phyloP scores from a whole-genome alignment of 2,329 filamentous ascomycete genomes.

The Penicillium griseofulvum region DNA sequence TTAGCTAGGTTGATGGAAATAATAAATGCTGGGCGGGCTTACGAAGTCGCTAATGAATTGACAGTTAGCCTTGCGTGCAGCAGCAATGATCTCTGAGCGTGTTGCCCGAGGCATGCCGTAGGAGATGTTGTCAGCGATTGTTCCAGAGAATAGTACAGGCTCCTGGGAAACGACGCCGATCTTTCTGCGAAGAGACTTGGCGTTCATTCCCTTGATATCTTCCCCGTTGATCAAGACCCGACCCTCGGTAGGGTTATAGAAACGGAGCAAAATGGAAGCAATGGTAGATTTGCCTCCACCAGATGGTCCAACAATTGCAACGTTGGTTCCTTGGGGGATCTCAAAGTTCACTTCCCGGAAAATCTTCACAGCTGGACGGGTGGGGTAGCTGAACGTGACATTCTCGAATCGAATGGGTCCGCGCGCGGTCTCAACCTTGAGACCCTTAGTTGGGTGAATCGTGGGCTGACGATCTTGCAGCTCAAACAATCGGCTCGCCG shows the following conservation, averaged over 20 bases:
- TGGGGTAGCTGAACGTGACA: constrained; percentile 88
- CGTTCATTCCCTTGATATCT: constrained; percentile 83
- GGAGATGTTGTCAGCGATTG: constrained; percentile 78
- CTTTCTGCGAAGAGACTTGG: constrained; percentile 84
- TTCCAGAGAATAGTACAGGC: constrained; percentile 82
- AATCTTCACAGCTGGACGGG: constrained; percentile 83
- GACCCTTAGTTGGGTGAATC: constrained; percentile 81
- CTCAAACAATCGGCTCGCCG: constrained; percentile 93
- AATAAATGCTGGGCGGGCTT: constrained; percentile 35
- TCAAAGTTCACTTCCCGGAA: constrained; percentile 87
- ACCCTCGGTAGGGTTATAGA: constrained; percentile 80
- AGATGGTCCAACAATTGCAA: constrained; percentile 93
- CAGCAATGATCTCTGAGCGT: constrained; percentile 75
- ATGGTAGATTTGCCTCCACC: constrained; percentile 97
- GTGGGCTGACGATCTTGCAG: constrained; percentile 84
- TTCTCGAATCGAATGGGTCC: constrained; percentile 85
- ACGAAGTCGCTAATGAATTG: constrained; percentile 92
- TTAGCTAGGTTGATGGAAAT: constrained; percentile 11
- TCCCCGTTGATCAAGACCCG: constrained; percentile 78
- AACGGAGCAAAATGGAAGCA: constrained; percentile 82
- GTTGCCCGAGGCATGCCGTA: constrained; percentile 82
- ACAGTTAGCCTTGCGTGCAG: constrained; percentile 90
- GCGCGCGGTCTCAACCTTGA: constrained; percentile 75
- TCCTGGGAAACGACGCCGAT: constrained; percentile 96
- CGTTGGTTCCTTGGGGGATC: constrained; percentile 89